These are phyloP conservation scores for Didymella pinodella DNA, from an alignment of 2,329 filamentous ascomycete species.

Conservation along the genomic window DNA sequence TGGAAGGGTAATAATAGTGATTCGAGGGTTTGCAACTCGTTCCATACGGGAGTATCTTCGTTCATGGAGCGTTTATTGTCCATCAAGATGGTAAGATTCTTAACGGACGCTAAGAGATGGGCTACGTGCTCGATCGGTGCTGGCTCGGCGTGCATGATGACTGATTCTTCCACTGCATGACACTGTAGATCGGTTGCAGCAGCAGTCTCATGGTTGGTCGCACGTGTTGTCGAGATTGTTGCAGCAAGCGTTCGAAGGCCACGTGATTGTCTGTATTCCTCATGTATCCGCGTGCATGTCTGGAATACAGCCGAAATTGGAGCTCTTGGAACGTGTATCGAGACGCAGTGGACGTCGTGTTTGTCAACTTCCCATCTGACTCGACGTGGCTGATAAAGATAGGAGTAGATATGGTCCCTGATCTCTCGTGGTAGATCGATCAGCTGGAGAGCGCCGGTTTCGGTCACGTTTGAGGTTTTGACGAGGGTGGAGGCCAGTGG, in stretches of 20 bases:
- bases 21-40: slow-evolving; percentile 12
- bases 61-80: slow-evolving; percentile 20
- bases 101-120: slow-evolving; percentile 10
- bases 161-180: slow-evolving; percentile 11
- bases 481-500: not conserved
- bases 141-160: slow-evolving; percentile 12
- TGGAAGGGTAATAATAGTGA: slow-evolving; percentile 9
- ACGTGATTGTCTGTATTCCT: slow-evolving; percentile 16
- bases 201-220: slow-evolving; percentile 15
- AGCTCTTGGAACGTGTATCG: slow-evolving; percentile 8
- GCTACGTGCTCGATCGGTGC: slow-evolving; percentile 15
- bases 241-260: slow-evolving; percentile 5
- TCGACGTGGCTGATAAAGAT: slow-evolving; percentile 8
- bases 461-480: not conserved
- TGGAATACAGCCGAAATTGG: slow-evolving; percentile 10
- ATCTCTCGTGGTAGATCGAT: slow-evolving; percentile 20
- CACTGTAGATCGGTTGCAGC: slow-evolving; percentile 15
- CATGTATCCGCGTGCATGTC: slow-evolving; percentile 16
- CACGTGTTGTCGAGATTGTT: slow-evolving; percentile 13
- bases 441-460: not conserved
- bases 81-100: slow-evolving; percentile 1
- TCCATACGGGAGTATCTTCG: slow-evolving; percentile 14
- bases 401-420: slow-evolving; percentile 20
- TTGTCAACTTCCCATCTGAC: slow-evolving; percentile 16
- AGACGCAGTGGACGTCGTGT: slow-evolving; percentile 13